Evolutionary conservation across 768 basidiomycete species (phyloP), one percentile per base, ranked within the genome.

Genomic region (Leccinum boreale): DNA sequence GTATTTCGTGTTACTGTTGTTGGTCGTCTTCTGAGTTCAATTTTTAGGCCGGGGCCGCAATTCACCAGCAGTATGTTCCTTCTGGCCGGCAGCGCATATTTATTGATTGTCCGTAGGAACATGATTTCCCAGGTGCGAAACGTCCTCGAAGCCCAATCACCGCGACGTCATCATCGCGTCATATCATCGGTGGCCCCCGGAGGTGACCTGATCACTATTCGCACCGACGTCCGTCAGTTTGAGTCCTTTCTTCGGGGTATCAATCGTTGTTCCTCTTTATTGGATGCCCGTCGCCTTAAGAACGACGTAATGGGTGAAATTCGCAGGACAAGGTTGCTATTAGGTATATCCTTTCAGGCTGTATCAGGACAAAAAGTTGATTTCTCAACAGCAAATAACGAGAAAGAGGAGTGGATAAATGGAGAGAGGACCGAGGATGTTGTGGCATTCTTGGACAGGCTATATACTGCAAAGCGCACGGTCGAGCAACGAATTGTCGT

Each of bases 251-350:
- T 98, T 52, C 83, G 86, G 31, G 92, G 93, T 56, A 94, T 98
- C 67, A 83, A 79, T 59, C 83, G 85, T 31, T 87, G 86, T 64
- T 88, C 88, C 11, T 94, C 89, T 4, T 77, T 98, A 6, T 72
- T 94, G 31, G 97, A 99, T 66, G 94, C 94, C 3, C 81, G 94
- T 55, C 80, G 95, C 23, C 73, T 98, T 39, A 90, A 95, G 74
- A 95, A 92, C 62, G 97, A 99, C 65, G 81, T 99, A 35, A 85
- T 89, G 60, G 84, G 91, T n/a, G 94, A 98, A 75, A 91, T 96
- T 45, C 75, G 96, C 58, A 80, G 86, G 65, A 94, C 93, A 7
- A 81, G 90, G 52, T 65, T 86, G 39, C 68, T 88, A 29, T 79
- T 93, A 19, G 88, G 92, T 92, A 66, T 12, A 56, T 78, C 31